phyloP scores from a whole-genome alignment of 305 asterid genomes.

The Fraxinus xanthoxyloides region DNA sequence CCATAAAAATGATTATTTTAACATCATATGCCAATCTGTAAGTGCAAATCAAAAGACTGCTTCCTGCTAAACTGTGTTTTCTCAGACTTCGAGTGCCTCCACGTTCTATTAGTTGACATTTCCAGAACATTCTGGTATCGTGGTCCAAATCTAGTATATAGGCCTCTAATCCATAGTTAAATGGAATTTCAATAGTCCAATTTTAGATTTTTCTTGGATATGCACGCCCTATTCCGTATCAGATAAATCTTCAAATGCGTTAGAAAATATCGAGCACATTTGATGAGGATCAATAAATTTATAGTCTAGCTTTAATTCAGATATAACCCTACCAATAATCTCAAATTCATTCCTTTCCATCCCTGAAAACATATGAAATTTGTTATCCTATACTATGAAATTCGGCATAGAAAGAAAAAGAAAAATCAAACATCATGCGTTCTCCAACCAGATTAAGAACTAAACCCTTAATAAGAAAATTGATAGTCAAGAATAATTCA shows the following conservation, averaged over 20 bases:
- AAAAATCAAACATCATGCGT: neutral
- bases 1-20: neutral
- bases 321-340: neutral
- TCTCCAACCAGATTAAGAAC: neutral
- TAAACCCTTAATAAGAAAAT: neutral
- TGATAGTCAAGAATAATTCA: conserved; percentile 6
- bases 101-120: neutral
- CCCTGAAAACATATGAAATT: neutral
- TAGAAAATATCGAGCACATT: too few species aligned
- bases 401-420: neutral
- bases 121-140: neutral
- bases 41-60: neutral
- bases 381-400: too few species aligned
- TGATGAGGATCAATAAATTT: neutral
- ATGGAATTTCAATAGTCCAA: neutral
- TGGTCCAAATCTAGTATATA: neutral
- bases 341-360: neutral
- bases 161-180: neutral
- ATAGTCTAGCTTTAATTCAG: neutral
- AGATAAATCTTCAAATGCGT: neutral
- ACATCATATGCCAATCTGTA: neutral
- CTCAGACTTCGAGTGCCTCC: neutral
- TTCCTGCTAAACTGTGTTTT: neutral
- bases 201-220: neutral
- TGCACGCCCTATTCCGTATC: neutral